Conservation (phyloP, 345 rosid species). For the Crucihimalaya himalaica region DNA sequence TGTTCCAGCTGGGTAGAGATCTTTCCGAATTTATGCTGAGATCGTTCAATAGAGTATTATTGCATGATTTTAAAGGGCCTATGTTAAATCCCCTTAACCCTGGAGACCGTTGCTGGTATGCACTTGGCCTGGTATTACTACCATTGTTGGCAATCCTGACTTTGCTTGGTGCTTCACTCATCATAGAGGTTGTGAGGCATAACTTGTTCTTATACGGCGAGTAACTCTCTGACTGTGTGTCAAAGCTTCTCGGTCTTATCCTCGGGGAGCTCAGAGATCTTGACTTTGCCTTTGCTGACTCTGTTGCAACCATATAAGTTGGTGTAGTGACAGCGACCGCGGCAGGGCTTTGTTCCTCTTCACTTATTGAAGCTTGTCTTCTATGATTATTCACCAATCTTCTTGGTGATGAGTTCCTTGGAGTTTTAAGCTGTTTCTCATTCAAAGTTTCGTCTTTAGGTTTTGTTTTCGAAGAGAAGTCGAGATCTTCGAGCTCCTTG, state of each 20-base stretch:
- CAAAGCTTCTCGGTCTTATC: slow-evolving; percentile 61
- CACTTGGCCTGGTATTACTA: slow-evolving; percentile 37
- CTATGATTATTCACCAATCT: slow-evolving; percentile 52
- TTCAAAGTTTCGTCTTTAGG: slow-evolving; percentile 44
- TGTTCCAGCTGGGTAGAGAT: slow-evolving; percentile 51
- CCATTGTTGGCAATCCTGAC: slow-evolving; percentile 28
- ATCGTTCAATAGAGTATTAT: slow-evolving; percentile 42
- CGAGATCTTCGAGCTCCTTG: slow-evolving; percentile 79
- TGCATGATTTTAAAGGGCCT: slow-evolving; percentile 56
- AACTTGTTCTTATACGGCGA: slow-evolving; percentile 77
- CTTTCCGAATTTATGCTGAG: slow-evolving; percentile 61
- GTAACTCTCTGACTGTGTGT: slow-evolving; percentile 77
- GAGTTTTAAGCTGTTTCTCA: slow-evolving; percentile 44
- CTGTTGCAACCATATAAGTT: slow-evolving; percentile 91
- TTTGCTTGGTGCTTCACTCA: slow-evolving; percentile 51
- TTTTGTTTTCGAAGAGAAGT: slow-evolving; percentile 52
- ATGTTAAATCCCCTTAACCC: slow-evolving; percentile 57
- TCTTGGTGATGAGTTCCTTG: slow-evolving; percentile 47
- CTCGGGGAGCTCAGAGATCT: slow-evolving; percentile 79
- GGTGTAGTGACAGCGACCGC: slow-evolving; percentile 47
- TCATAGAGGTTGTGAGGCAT: slow-evolving; percentile 45
- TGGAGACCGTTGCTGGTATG: slow-evolving; percentile 77
- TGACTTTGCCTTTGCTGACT: slow-evolving; percentile 82
- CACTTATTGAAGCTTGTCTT: slow-evolving; percentile 66
- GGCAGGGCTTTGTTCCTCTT: slow-evolving; percentile 52